Evolutionary conservation across 345 rosid species (phyloP), one percentile per base, ranked within the genome.

Genomic region (Viola odorata): DNA sequence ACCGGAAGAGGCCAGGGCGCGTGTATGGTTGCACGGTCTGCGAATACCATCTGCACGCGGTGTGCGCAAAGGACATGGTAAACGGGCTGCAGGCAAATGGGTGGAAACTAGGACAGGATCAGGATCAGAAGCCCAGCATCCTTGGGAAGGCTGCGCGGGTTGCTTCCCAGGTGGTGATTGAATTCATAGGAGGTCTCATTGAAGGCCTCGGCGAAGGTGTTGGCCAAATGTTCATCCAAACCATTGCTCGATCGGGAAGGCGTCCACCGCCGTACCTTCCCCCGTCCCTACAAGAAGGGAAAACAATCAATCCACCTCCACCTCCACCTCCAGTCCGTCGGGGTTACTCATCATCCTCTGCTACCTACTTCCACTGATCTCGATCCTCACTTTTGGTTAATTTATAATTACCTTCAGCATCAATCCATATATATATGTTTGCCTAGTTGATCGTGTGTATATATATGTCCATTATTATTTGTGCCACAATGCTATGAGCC

Each of bases 201-300:
- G 94, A 92, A 63, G 96, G 91, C 36, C 40, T 92, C 4, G 98
- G 96, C 3, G 88, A 92, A 85, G 85, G 89, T 23, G 77, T 85
- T 36, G 96, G 96, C 9, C 82, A 92, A 60, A 88, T 60, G 38
- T 44, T 92, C 32, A 23, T 75, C 47, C 84, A 81, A 54, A 70
- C 74, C 53, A 32, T 82, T 1, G 12, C 75, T 6, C 80, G 81
- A 38, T 23, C 32, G 32, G 60, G 67, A 45, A 56, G 57, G 61
- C 80, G 65, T 32, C 61, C 68, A 14, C 12, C 47, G 0, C 12
- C 50, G 32, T 23, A 1, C 32, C 32, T 23, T 23, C 32, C 32
- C 32, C 32, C 32, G 32, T 23, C 32, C 32, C 32, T 2, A 23
- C 32, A 23, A 2, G 32, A 23, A 23, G 32, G 2, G 32, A 23